Percentiles rank a stretch among this genome's conserved stretches.
Evolutionary conservation across 768 basidiomycete species (phyloP).

Genomic region (Calocera cornea): DNA sequence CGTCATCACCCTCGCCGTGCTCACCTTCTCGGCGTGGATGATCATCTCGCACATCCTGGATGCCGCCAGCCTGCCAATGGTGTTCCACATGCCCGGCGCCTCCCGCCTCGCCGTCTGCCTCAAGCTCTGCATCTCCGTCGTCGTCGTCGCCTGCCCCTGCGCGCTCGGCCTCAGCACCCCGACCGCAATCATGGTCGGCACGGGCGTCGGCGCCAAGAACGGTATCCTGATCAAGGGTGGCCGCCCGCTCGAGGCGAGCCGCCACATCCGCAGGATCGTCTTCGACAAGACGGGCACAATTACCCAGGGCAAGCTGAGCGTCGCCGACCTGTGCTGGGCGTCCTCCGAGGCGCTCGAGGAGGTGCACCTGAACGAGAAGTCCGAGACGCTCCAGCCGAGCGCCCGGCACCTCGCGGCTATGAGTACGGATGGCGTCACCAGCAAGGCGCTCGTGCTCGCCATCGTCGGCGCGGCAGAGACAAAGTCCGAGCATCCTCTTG

Average conservation of each 20-base stretch:
- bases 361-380: conserved; percentile 26
- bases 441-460: conserved; percentile 49
- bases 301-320: conserved; percentile 83
- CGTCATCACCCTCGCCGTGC: conserved; percentile 64
- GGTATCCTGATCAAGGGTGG: conserved; percentile 98
- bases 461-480: conserved; percentile 81
- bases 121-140: conserved; percentile 92
- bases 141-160: conserved; percentile 97
- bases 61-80: conserved; percentile 51
- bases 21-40: conserved; percentile 81
- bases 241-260: conserved; percentile 82
- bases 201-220: conserved; percentile 90
- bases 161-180: conserved; percentile 92
- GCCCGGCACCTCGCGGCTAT: conserved; percentile 12
- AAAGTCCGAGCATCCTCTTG: conserved; percentile 90
- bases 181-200: conserved; percentile 98
- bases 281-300: conserved; percentile 97
- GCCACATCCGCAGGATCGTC: conserved; percentile 63
- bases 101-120: conserved; percentile 82
- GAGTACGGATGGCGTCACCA: conserved; percentile 51
- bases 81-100: conserved; percentile 76
- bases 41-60: conserved; percentile 46
- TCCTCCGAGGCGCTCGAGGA: conserved; percentile 16
- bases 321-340: conserved; percentile 65
- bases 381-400: conserved; percentile 14